These are phyloP conservation scores for Neopestalotiopsis sp. DNA, from an alignment of 2,329 filamentous ascomycete genomes.

Conservation along the genomic window DNA sequence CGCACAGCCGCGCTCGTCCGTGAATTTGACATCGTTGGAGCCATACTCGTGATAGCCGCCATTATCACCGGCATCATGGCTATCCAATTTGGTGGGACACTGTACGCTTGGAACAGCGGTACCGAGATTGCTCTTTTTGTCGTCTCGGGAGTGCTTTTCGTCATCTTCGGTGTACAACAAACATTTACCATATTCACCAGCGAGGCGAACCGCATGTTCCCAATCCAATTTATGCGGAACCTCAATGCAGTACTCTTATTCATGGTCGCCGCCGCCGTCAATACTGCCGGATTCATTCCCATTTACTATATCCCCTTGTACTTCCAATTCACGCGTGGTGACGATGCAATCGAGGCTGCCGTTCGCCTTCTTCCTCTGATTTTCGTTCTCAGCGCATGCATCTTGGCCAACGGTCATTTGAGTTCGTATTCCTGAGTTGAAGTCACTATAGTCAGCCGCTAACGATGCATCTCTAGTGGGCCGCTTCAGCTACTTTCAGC, in stretches of 20 bases:
- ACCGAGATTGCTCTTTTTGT: slow-evolving; percentile 53
- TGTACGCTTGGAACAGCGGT: slow-evolving; percentile 52
- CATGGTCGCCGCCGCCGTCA: slow-evolving; percentile 35
- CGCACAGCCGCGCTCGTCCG: slow-evolving; percentile 30
- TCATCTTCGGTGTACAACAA: slow-evolving; percentile 54
- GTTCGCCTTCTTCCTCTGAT: slow-evolving; percentile 49
- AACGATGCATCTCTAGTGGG: neutral
- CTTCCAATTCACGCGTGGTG: slow-evolving; percentile 52
- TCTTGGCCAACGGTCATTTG: slow-evolving; percentile 39
- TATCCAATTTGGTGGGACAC: slow-evolving; percentile 55
- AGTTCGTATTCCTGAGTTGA: no score
- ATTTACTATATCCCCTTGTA: slow-evolving; percentile 59
- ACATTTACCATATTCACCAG: slow-evolving; percentile 45
- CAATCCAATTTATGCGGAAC: slow-evolving; percentile 37
- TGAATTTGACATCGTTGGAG: slow-evolving; percentile 50
- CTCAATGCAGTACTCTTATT: slow-evolving; percentile 41
- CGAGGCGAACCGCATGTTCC: slow-evolving; percentile 47
- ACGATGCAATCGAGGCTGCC: slow-evolving; percentile 44
- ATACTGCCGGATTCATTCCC: slow-evolving; percentile 32
- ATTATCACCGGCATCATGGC: slow-evolving; percentile 51
- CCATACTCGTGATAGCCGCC: slow-evolving; percentile 46
- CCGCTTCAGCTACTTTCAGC: slow-evolving; percentile 11
- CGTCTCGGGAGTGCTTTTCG: slow-evolving; percentile 45
- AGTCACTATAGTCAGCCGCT: no score
- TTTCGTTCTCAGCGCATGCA: slow-evolving; percentile 39